These are phyloP conservation scores for Saccharomycopsis schoenii DNA, from an alignment of 805 yeast genomes.

Conservation along the genomic window DNA sequence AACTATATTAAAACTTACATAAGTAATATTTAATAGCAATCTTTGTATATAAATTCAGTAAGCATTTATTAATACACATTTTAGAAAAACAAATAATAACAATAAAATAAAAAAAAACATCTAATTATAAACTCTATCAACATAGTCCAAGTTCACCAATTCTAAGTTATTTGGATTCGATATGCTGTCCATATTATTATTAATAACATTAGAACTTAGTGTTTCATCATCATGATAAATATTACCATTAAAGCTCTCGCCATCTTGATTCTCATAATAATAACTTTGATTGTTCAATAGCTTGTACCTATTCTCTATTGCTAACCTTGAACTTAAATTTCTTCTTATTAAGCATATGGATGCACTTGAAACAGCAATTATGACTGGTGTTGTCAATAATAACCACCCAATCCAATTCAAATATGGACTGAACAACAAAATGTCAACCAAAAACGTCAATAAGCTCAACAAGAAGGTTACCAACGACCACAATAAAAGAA, in stretches of 20 bases:
- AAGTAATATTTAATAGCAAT: not conserved
- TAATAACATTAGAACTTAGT: not conserved
- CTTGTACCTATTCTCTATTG: conserved; percentile 9
- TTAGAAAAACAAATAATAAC: not conserved
- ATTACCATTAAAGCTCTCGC: not conserved
- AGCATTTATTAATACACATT: not conserved
- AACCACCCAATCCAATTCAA: conserved; percentile 84
- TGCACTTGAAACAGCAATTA: conserved; percentile 54
- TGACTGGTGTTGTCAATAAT: conserved; percentile 55
- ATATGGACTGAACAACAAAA: conserved; percentile 65
- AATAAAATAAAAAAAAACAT: not conserved
- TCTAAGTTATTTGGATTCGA: not conserved
- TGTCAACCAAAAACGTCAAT: conserved; percentile 72
- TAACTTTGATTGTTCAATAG: conserved; percentile 8
- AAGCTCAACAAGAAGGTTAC: conserved; percentile 62
- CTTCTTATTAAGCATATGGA: conserved; percentile 66
- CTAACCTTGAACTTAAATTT: conserved; percentile 14
- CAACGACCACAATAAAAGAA: conserved; percentile 48
- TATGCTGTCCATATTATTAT: not conserved
- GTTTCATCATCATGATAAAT: conserved; percentile 1
- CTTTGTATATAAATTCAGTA: not conserved
- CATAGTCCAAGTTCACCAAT: not conserved
- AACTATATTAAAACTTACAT: not conserved
- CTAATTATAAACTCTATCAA: not conserved
- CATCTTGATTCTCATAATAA: not conserved